Evolutionary conservation across 306 rosid species (phyloP).

Genomic region (Rosa multiflora): DNA sequence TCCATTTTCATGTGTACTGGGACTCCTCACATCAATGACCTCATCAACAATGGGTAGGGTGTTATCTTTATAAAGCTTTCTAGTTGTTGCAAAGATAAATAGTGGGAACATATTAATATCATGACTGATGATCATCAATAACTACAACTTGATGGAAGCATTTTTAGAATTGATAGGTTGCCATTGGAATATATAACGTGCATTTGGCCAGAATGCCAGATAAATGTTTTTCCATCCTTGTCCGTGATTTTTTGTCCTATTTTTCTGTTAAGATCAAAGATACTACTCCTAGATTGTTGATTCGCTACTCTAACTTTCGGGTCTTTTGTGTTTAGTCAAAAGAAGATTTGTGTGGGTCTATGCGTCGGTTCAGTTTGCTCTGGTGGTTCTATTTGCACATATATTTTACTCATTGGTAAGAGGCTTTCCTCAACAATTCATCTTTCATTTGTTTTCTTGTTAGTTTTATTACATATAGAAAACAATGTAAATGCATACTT

Average conservation of each 20-base stretch:
- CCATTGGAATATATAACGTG: conserved; percentile 7
- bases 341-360: conserved; percentile 82
- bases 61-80: background rate
- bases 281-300: background rate
- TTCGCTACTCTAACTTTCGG: conserved; percentile 19
- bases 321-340: conserved; percentile 50
- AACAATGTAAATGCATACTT: background rate
- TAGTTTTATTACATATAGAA: background rate
- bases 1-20: conserved; percentile 91
- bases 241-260: conserved; percentile 4
- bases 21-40: conserved; percentile 87
- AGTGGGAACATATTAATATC: background rate
- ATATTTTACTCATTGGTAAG: conserved; percentile 87
- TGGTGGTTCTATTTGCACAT: conserved; percentile 89
- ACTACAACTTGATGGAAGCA: too few species aligned
- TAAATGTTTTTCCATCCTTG: conserved; percentile 11
- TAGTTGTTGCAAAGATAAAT: background rate
- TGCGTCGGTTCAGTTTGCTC: conserved; percentile 67
- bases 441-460: background rate
- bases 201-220: background rate
- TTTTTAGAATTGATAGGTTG: background rate
- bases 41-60: conserved; percentile 88
- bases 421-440: conserved; percentile 19
- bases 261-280: background rate
- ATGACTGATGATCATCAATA: conserved; percentile 1